These are phyloP conservation scores for Mortierella sp. DNA, from an alignment of 371 early-diverging fungal genomes.

Conservation along the genomic window DNA sequence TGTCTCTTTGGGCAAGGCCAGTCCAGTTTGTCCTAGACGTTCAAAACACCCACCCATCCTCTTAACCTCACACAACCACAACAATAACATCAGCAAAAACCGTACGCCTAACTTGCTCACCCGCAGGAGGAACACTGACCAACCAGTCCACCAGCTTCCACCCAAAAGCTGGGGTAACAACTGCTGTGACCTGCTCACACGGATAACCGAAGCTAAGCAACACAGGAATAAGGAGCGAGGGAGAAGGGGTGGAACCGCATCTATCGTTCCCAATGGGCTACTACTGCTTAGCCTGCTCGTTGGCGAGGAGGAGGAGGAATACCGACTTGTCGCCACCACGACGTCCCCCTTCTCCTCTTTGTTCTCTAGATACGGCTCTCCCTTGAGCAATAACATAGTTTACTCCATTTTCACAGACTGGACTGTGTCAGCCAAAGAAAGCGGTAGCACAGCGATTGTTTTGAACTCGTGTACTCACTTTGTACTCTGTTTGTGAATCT, in stretches of 20 bases:
- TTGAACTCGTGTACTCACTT: background rate
- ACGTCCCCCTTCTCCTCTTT: background rate
- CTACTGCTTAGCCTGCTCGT: background rate
- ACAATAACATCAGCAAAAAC: background rate
- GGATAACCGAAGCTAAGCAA: background rate
- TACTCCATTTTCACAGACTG: background rate
- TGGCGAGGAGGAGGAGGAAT: background rate
- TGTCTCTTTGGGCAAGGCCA: background rate
- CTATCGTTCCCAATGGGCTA: background rate
- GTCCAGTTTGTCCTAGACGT: conserved; percentile 7
- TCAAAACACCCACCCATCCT: background rate
- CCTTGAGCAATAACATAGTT: background rate
- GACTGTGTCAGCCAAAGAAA: background rate
- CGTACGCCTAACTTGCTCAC: conserved; percentile 3
- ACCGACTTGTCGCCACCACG: background rate
- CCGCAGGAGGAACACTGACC: conserved; percentile 7
- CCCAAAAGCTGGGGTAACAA: background rate
- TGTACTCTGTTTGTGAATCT: background rate
- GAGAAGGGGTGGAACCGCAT: background rate
- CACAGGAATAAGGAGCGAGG: background rate
- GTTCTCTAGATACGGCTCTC: background rate
- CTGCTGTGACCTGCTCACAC: background rate
- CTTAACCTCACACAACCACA: background rate
- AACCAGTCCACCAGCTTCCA: background rate
- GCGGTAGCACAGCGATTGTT: conserved; percentile 1